A percentile compares a stretch with the other conserved stretches of the same genome.
These are phyloP conservation scores for Talaromyces liani DNA, from an alignment of 495 filamentous ascomycete genomes.

Conservation along the genomic window DNA sequence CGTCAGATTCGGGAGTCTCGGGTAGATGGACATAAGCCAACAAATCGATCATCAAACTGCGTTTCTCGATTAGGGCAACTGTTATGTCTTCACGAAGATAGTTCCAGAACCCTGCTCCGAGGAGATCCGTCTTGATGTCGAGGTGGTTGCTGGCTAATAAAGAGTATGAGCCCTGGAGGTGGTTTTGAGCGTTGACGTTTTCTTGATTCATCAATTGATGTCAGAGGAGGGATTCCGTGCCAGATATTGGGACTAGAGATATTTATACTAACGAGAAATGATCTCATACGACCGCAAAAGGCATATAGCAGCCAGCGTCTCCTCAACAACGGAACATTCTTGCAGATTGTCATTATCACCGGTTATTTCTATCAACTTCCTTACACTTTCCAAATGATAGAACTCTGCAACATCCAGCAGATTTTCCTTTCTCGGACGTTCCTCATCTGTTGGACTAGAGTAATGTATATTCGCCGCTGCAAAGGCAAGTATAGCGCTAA, in stretches of 20 bases:
- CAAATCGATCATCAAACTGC: slow-evolving; percentile 25
- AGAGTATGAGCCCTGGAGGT: slow-evolving; percentile 23
- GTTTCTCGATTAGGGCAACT: slow-evolving; percentile 23
- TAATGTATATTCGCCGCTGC: slow-evolving; percentile 19
- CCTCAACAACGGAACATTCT: slow-evolving; percentile 10
- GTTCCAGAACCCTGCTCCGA: slow-evolving; percentile 30
- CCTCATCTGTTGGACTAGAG: slow-evolving; percentile 3
- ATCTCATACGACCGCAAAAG: slow-evolving; percentile 33
- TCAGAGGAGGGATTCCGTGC: too few relatives aligned
- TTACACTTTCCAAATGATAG: slow-evolving; percentile 19
- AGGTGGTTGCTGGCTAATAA: slow-evolving; percentile 14
- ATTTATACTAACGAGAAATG: slow-evolving; percentile 15
- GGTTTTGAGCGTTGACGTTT: slow-evolving; percentile 16
- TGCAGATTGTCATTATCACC: slow-evolving; percentile 11
- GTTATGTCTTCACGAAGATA: slow-evolving; percentile 34
- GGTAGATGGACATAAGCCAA: slow-evolving; percentile 11
- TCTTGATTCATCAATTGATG: slow-evolving; percentile 4
- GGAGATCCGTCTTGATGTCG: slow-evolving; percentile 12
- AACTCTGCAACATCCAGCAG: slow-evolving; percentile 12
- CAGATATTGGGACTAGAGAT: neutral
- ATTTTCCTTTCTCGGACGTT: neutral
- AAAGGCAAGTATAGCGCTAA: slow-evolving; percentile 29
- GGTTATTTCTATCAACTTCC: slow-evolving; percentile 11
- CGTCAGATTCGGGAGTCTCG: slow-evolving; percentile 11
- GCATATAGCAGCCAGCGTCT: slow-evolving; percentile 27